Percentiles rank a stretch among this genome's conserved stretches.
phyloP scores from a whole-genome alignment of 352 stramenopile species.

The Pythium rishiriense region DNA sequence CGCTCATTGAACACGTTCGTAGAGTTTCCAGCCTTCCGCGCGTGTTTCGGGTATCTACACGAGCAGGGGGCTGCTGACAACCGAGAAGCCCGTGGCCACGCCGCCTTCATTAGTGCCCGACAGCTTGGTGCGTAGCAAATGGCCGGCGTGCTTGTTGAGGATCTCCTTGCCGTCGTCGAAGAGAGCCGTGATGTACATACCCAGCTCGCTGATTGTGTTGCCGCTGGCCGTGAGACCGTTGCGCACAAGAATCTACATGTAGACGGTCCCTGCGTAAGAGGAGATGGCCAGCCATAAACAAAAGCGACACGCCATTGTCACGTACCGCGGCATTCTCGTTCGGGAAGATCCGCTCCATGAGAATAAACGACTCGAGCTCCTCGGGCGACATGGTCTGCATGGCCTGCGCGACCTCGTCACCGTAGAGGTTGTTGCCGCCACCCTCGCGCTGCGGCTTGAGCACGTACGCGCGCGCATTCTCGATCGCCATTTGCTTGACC shows the following conservation, averaged over 20 bases:
- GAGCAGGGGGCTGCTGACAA: slow-evolving; percentile 90
- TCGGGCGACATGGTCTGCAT: slow-evolving; percentile 72
- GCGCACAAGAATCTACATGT: slow-evolving; percentile 62
- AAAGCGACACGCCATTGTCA: too few species aligned
- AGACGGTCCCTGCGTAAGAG: slow-evolving; percentile 28
- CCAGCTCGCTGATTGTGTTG: slow-evolving; percentile 93
- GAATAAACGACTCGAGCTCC: slow-evolving; percentile 90
- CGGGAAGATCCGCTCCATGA: slow-evolving; percentile 98
- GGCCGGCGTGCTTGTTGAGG: slow-evolving; percentile 93
- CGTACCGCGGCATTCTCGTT: slow-evolving; percentile 65
- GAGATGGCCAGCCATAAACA: background rate
- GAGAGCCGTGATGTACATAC: slow-evolving; percentile 92
- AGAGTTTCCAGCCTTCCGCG: background rate
- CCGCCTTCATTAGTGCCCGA: slow-evolving; percentile 96
- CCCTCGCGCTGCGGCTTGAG: slow-evolving; percentile 98
- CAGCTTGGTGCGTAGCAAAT: slow-evolving; percentile 96
- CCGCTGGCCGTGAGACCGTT: slow-evolving; percentile 73
- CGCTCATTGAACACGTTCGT: background rate
- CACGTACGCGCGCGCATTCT: slow-evolving; percentile 86
- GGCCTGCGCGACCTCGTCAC: slow-evolving; percentile 86
- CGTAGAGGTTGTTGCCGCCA: slow-evolving; percentile 98
- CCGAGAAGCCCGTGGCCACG: slow-evolving; percentile 93
- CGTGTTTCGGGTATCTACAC: slow-evolving; percentile 32
- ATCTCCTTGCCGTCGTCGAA: slow-evolving; percentile 84
- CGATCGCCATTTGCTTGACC: slow-evolving; percentile 71